A percentile compares a stretch with the other conserved stretches of the same genome.
phyloP scores from a whole-genome alignment of 148 eudicot genomes.

The Arctostaphylos glauca region DNA sequence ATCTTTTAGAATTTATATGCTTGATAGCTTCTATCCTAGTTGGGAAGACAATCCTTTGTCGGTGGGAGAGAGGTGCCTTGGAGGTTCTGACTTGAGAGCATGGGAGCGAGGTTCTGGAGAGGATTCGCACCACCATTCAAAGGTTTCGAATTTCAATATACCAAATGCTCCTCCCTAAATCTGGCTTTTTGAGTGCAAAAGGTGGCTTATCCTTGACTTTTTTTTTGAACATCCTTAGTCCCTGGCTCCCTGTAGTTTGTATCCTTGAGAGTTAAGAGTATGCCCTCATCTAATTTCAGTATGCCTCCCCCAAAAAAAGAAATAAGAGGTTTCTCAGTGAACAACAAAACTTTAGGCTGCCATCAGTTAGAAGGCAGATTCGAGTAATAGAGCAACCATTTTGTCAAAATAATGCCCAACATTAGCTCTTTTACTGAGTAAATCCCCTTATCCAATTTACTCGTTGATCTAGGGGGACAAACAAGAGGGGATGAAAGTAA shows the following conservation, averaged over 20 bases:
- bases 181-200: not conserved
- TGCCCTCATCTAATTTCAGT: not conserved
- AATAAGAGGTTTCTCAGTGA: not conserved
- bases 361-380: not conserved
- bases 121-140: not conserved
- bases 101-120: not conserved
- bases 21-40: not conserved
- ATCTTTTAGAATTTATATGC: not conserved
- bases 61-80: not conserved
- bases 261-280: not conserved
- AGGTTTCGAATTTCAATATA: not conserved
- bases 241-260: not conserved
- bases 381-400: not conserved
- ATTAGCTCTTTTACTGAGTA: not conserved
- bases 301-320: not conserved
- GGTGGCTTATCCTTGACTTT: not conserved
- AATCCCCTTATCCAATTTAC: not conserved
- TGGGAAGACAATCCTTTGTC: not conserved
- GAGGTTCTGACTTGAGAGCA: not conserved
- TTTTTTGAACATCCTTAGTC: not conserved
- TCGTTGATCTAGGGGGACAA: not conserved
- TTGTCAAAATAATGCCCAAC: constrained; percentile 5
- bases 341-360: not conserved
- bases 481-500: not conserved
- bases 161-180: not conserved